Conservation (phyloP, 306 rosid genomes). For the Canavalia ensiformis region DNA sequence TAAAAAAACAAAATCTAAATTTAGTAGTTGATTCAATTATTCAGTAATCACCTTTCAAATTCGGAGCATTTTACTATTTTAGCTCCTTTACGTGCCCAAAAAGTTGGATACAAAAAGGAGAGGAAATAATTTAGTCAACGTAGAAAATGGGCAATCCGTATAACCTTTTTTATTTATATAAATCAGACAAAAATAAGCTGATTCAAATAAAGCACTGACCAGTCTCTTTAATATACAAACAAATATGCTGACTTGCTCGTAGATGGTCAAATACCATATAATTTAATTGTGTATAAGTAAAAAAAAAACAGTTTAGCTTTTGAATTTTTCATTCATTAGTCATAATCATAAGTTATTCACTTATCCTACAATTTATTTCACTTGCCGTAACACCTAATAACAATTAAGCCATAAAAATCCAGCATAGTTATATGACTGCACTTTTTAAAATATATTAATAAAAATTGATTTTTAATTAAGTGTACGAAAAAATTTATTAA, state of each 20-base stretch:
- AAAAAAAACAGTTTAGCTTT: not conserved
- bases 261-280: not conserved
- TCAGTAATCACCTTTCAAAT: not conserved
- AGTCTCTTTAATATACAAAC: not conserved
- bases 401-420: too few relatives aligned
- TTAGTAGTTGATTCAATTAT: too few relatives aligned
- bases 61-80: not conserved
- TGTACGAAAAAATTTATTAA: too few relatives aligned
- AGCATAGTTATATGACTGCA: too few relatives aligned
- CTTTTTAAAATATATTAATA: too few relatives aligned
- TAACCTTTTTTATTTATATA: not conserved
- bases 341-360: constrained; percentile 2
- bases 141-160: not conserved
- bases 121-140: not conserved
- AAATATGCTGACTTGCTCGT: constrained; percentile 13
- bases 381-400: not conserved
- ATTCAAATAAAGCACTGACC: not conserved
- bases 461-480: too few relatives aligned
- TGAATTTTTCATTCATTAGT: not conserved
- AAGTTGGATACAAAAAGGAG: not conserved
- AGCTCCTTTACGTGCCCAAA: not conserved
- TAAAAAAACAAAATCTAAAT: too few relatives aligned
- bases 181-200: not conserved
- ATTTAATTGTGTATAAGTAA: not conserved
- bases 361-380: not conserved